phyloP scores from a whole-genome alignment of 1,139 yeast genomes.

The Pichia norvegensis region DNA sequence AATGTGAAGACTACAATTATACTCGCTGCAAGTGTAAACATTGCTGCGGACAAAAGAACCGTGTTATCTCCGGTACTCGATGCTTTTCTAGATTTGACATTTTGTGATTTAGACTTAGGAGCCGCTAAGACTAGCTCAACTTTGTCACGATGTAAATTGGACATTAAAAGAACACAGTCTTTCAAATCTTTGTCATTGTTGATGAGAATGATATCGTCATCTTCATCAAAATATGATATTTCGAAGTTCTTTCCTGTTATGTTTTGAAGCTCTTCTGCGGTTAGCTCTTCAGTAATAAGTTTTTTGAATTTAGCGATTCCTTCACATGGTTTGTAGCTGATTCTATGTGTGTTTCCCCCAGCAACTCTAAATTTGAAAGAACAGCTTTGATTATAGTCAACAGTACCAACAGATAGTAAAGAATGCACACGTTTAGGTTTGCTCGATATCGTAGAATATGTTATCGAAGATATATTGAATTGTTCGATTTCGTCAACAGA shows the following conservation, averaged over 20 bases:
- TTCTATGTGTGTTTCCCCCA: constrained; percentile 62
- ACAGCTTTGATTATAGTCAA: constrained; percentile 31
- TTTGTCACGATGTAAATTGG: constrained; percentile 44
- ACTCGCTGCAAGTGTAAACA: constrained; percentile 56
- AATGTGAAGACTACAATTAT: constrained; percentile 41
- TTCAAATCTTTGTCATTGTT: constrained; percentile 65
- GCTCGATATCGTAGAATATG: neutral
- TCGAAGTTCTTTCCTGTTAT: constrained; percentile 36
- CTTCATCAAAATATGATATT: constrained; percentile 76
- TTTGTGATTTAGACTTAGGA: constrained; percentile 28
- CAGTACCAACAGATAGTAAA: neutral
- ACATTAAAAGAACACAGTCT: constrained; percentile 60
- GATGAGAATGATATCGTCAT: constrained; percentile 72
- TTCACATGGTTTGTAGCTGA: constrained; percentile 42
- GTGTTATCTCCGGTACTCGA: constrained; percentile 9
- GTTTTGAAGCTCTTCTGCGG: constrained; percentile 23
- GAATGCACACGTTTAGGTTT: neutral
- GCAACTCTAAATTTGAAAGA: constrained; percentile 77
- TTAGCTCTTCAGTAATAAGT: constrained; percentile 40
- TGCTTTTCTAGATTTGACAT: constrained; percentile 32
- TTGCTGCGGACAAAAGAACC: constrained; percentile 46
- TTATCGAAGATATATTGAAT: constrained; percentile 10
- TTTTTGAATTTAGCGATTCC: constrained; percentile 40
- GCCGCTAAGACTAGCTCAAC: constrained; percentile 37
- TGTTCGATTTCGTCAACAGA: constrained; percentile 16